These are phyloP conservation scores for Chaetothyriales sp. DNA, from an alignment of 2,329 filamentous ascomycete species.

Conservation along the genomic window DNA sequence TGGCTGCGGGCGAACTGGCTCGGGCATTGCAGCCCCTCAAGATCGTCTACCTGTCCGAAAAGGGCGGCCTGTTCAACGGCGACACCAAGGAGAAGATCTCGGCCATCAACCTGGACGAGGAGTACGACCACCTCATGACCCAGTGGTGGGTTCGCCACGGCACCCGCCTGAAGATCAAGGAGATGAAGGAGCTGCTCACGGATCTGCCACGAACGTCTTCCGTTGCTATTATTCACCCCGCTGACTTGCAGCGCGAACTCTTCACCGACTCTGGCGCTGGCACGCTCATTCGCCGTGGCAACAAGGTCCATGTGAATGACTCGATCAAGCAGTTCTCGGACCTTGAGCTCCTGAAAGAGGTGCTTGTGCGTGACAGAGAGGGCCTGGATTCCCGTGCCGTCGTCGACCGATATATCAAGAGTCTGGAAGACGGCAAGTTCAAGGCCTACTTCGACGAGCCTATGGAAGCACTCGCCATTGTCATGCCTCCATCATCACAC, in stretches of 20 bases:
- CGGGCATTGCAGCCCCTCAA: constrained; percentile 81
- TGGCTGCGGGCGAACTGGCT: constrained; percentile 84
- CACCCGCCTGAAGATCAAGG: constrained; percentile 89
- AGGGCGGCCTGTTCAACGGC: constrained; percentile 87
- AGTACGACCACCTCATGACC: constrained; percentile 82
- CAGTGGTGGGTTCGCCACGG: constrained; percentile 93
- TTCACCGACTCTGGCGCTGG: constrained; percentile 94
- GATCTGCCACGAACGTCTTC: constrained; percentile 81
- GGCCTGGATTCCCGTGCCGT: constrained; percentile 67
- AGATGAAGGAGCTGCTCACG: constrained; percentile 86
- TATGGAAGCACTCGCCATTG: constrained; percentile 83
- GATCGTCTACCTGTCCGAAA: constrained; percentile 97
- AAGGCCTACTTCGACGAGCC: constrained; percentile 88
- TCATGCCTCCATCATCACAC: constrained; percentile 52
- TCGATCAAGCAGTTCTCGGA: constrained; percentile 62
- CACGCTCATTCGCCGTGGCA: constrained; percentile 79
- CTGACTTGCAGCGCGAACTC: constrained; percentile 86
- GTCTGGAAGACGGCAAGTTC: constrained; percentile 62
- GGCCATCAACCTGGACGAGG: constrained; percentile 91
- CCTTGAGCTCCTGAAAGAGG: constrained; percentile 60
- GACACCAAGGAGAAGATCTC: constrained; percentile 92
- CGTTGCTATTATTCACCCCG: constrained; percentile 93
- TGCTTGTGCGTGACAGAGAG: constrained; percentile 66
- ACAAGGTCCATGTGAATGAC: constrained; percentile 65
- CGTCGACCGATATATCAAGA: constrained; percentile 73